Evolutionary conservation across 192 early-diverging fungal genomes (phyloP).

Genomic region (Rhizophagus clarus): DNA sequence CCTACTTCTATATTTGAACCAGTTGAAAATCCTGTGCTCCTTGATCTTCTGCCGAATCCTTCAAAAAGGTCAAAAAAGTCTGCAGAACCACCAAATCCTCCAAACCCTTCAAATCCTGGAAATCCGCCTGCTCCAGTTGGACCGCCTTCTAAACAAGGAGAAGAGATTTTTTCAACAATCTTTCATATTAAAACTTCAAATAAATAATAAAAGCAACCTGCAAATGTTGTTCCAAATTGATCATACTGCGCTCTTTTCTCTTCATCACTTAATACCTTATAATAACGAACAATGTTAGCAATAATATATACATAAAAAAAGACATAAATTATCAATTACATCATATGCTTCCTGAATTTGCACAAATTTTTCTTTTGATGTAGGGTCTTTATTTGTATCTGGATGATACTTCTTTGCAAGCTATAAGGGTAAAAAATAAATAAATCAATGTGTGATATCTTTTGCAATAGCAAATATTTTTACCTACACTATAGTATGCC

Average conservation of each 20-base stretch:
- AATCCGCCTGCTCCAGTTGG: constrained; percentile 59
- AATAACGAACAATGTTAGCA: not conserved
- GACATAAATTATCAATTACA: constrained; percentile 29
- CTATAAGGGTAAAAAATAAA: constrained; percentile 38
- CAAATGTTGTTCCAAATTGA: constrained; percentile 75
- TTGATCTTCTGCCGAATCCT: constrained; percentile 44
- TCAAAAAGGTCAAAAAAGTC: constrained; percentile 38
- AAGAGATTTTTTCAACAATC: not conserved
- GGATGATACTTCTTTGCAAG: constrained; percentile 98
- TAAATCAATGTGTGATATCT: constrained; percentile 16
- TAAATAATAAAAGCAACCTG: not conserved
- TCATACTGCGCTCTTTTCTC: constrained; percentile 90
- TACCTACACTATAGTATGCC: constrained; percentile 86
- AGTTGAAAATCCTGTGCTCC: constrained; percentile 23
- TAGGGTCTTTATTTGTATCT: constrained; percentile 92
- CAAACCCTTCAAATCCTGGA: constrained; percentile 66
- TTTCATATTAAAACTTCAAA: not conserved
- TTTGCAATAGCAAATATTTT: constrained; percentile 4
- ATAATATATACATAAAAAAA: not conserved
- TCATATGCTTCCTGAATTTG: constrained; percentile 98
- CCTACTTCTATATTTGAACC: constrained; percentile 70
- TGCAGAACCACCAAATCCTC: constrained; percentile 46
- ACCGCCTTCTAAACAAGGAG: constrained; percentile 31
- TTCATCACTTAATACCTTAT: constrained; percentile 85
- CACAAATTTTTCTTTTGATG: constrained; percentile 94